These are phyloP conservation scores for Nyctanthes arbortristis DNA, from an alignment of 257 asterid genomes.

Conservation along the genomic window DNA sequence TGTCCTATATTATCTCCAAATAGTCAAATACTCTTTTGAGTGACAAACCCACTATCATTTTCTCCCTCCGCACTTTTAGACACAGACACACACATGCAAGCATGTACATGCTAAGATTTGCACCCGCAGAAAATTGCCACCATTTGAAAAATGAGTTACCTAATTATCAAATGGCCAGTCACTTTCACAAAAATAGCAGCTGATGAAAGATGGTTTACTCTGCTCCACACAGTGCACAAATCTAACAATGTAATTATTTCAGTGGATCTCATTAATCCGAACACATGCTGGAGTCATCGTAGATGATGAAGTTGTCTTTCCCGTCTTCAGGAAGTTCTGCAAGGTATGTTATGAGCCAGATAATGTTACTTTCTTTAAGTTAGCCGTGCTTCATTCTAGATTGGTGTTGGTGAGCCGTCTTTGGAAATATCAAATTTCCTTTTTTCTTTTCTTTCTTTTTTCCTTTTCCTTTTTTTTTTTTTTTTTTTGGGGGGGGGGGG, in stretches of 20 bases:
- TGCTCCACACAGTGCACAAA: constrained; percentile 4
- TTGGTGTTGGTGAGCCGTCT: not conserved
- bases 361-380: not conserved
- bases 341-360: constrained; percentile 46
- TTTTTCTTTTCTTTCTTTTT: not conserved
- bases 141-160: not conserved
- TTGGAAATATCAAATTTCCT: not conserved
- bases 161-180: not conserved
- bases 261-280: constrained; percentile 92
- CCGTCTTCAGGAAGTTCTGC: constrained; percentile 74
- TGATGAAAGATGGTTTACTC: not conserved
- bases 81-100: not conserved
- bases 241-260: constrained; percentile 31
- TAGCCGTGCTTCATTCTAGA: not conserved
- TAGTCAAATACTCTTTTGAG: constrained; percentile 2
- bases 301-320: constrained; percentile 67
- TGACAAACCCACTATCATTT: constrained; percentile 2
- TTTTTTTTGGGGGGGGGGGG: not conserved
- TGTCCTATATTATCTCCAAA: no score
- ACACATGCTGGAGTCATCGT: constrained; percentile 78
- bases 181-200: not conserved
- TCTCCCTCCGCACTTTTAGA: not conserved
- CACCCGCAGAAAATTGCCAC: no score
- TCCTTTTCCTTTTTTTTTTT: not conserved
- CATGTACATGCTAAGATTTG: not conserved